Percentiles rank a stretch among this genome's conserved stretches.
Evolutionary conservation across 768 basidiomycete species (phyloP).

Genomic region (Macrolepiota fuliginosa): DNA sequence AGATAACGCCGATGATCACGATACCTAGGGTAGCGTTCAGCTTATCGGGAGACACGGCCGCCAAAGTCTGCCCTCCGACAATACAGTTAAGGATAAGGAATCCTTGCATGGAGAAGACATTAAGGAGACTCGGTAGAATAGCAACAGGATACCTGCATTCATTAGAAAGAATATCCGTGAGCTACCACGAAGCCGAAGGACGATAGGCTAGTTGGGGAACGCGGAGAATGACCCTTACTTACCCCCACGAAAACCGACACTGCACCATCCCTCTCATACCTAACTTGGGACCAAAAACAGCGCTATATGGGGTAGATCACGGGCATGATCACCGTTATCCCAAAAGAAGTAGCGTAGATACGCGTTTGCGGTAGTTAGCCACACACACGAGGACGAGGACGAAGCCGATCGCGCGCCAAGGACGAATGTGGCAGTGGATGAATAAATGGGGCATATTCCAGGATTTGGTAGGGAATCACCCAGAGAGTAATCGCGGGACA

Average conservation of each 20-base stretch:
- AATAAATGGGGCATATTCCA: neutral
- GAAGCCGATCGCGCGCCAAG: neutral
- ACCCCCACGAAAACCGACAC: constrained; percentile 39
- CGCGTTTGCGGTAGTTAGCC: too few species aligned
- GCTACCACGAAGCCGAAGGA: neutral
- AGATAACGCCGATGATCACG: constrained; percentile 36
- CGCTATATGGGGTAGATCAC: constrained; percentile 23
- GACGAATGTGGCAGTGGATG: neutral
- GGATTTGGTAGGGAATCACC: neutral
- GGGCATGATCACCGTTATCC: neutral
- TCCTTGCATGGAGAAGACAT: constrained; percentile 58
- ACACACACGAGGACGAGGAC: neutral
- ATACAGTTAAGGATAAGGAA: constrained; percentile 69
- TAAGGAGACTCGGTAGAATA: constrained; percentile 49
- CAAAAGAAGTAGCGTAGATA: neutral
- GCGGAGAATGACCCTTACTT: neutral
- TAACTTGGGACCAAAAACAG: constrained; percentile 75
- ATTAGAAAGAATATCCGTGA: too few species aligned
- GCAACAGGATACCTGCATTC: constrained; percentile 51
- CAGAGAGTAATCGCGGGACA: neutral
- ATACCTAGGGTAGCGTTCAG: constrained; percentile 38
- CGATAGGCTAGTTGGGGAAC: neutral
- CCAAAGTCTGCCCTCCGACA: constrained; percentile 65
- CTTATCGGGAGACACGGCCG: constrained; percentile 42
- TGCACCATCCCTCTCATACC: constrained; percentile 83